Percentiles rank a stretch among this genome's conserved stretches.
Conservation (phyloP, 306 rosid genomes). For the Hylodesmum podocarpum region DNA sequence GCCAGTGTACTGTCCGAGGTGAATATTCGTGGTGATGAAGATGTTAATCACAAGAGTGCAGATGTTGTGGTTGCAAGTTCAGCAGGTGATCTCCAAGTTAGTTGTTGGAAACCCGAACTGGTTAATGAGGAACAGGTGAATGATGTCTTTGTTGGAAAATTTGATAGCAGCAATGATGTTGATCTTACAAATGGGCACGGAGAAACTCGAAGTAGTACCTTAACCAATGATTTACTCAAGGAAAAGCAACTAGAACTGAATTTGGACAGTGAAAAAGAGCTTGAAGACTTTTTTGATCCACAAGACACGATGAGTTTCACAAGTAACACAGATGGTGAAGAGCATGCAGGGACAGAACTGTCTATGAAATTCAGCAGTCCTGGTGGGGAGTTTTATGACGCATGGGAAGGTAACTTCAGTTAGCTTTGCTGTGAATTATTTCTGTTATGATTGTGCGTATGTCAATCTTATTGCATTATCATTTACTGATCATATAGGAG, state of each 20-base stretch:
- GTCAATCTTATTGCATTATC: background rate
- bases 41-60: conserved; percentile 25
- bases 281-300: conserved; percentile 80
- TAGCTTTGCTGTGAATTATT: background rate
- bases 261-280: conserved; percentile 55
- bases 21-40: conserved; percentile 31
- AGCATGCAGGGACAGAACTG: conserved; percentile 51
- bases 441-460: background rate
- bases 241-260: conserved; percentile 33
- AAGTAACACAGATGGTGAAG: conserved; percentile 83
- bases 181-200: conserved; percentile 35
- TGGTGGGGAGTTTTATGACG: conserved; percentile 76
- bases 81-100: conserved; percentile 44
- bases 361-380: conserved; percentile 44
- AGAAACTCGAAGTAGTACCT: conserved; percentile 40
- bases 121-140: conserved; percentile 38
- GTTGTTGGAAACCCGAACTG: conserved; percentile 38
- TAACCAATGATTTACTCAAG: conserved; percentile 27
- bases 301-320: conserved; percentile 66
- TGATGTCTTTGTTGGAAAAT: conserved; percentile 35
- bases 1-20: conserved; percentile 44
- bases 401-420: conserved; percentile 76
- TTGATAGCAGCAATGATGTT: conserved; percentile 30
- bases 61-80: conserved; percentile 45
- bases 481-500: background rate